Percentiles rank a stretch among this genome's conserved stretches.
Conservation (phyloP, 164 flowering plant species). For the Brasenia schreberi region DNA sequence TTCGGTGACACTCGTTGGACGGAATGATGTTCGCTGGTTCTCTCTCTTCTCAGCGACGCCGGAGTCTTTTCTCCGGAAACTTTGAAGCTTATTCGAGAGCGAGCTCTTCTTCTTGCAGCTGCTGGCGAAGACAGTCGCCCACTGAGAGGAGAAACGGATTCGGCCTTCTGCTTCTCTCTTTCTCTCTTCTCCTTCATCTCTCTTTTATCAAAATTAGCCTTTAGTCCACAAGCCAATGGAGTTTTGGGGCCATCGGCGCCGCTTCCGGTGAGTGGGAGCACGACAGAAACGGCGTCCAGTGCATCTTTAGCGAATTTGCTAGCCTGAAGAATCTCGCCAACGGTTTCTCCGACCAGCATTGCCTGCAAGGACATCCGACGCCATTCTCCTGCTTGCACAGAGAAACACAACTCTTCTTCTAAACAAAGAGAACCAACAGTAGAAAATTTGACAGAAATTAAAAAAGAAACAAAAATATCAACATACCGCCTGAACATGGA, state of each 20-base stretch:
- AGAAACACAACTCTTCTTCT: not conserved
- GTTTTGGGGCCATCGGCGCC: slow-evolving; percentile 57
- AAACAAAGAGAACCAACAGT: not conserved
- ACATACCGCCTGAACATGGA: not conserved
- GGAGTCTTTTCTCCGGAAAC: slow-evolving; percentile 19
- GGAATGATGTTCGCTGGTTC: not conserved
- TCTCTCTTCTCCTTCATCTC: slow-evolving; percentile 36
- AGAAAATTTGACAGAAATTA: not conserved
- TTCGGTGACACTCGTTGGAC: slow-evolving; percentile 77
- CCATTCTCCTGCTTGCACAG: slow-evolving; percentile 57
- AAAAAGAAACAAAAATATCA: not conserved
- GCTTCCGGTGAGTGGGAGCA: slow-evolving; percentile 19
- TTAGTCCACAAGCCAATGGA: slow-evolving; percentile 21
- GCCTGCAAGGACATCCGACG: slow-evolving; percentile 85
- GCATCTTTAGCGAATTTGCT: slow-evolving; percentile 63
- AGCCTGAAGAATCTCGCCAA: slow-evolving; percentile 74
- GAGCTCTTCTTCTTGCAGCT: slow-evolving; percentile 24
- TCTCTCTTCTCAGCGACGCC: not conserved
- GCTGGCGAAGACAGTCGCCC: not conserved
- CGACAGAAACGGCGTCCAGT: slow-evolving; percentile 26
- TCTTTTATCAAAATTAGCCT: slow-evolving; percentile 16
- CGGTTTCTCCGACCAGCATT: slow-evolving; percentile 85
- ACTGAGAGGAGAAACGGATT: slow-evolving; percentile 22
- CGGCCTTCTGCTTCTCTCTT: slow-evolving; percentile 43
- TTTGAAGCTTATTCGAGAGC: slow-evolving; percentile 75